Conservation (phyloP, 176 grass and related monocot species). For the Oryza officinalis region DNA sequence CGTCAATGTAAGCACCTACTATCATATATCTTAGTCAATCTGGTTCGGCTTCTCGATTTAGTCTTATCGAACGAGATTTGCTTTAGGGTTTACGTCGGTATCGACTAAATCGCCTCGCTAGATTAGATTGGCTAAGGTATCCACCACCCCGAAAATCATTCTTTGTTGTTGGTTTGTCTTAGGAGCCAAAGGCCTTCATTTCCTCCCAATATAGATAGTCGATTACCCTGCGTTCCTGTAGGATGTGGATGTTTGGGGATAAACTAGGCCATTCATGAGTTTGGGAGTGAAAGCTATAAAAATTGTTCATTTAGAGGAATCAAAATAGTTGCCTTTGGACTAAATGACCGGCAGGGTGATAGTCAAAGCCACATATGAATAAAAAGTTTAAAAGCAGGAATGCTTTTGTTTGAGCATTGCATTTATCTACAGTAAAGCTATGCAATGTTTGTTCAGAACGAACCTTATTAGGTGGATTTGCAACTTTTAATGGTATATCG, state of each 20-base stretch:
- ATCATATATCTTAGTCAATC: too few species aligned
- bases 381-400: neutral
- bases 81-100: too few species aligned
- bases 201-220: neutral
- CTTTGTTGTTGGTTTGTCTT: neutral
- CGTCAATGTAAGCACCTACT: too few species aligned
- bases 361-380: too few species aligned
- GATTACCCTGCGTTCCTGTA: neutral
- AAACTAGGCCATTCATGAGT: neutral
- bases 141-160: too few species aligned
- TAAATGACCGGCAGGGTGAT: too few species aligned
- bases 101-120: too few species aligned
- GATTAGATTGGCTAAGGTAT: too few species aligned
- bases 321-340: too few species aligned
- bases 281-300: neutral
- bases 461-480: constrained; percentile 7
- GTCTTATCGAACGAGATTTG: too few species aligned
- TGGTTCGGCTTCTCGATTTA: too few species aligned
- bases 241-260: neutral
- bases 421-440: neutral
- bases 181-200: neutral
- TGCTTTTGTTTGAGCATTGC: neutral
- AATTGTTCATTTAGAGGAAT: neutral
- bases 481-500: neutral
- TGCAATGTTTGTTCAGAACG: neutral